phyloP scores from a whole-genome alignment of 192 early-diverging fungal genomes.

The Chytriomyces confervae region DNA sequence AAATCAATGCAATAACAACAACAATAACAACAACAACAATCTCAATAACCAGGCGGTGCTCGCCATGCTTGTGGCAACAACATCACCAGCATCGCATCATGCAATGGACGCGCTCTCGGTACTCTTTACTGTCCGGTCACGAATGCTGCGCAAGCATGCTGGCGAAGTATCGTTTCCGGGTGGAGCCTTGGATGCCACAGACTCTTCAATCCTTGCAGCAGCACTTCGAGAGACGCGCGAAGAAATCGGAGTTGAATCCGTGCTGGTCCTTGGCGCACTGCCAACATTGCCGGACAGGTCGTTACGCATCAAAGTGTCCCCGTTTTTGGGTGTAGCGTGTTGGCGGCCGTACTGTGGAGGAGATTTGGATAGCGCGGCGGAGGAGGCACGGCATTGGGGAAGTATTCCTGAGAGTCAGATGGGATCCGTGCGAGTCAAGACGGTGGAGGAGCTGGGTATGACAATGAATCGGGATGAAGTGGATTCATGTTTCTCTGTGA shows the following conservation, averaged over 20 bases:
- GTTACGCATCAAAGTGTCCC: conserved; percentile 32
- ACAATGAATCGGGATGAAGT: conserved; percentile 74
- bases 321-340: conserved; percentile 30
- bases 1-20: not conserved
- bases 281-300: conserved; percentile 47
- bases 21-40: not conserved
- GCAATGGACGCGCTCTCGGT: conserved; percentile 67
- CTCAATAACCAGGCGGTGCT: not conserved
- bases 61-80: not conserved
- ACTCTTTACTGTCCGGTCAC: conserved; percentile 46
- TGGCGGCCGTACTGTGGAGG: not conserved
- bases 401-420: not conserved
- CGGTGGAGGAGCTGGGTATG: conserved; percentile 37
- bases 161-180: not conserved
- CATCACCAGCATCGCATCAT: not conserved
- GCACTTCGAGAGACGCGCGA: not conserved
- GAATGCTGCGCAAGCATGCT: not conserved
- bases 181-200: not conserved
- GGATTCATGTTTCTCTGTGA: conserved; percentile 67
- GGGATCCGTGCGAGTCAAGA: conserved; percentile 3
- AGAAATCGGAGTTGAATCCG: not conserved
- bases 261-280: conserved; percentile 35
- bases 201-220: not conserved
- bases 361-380: not conserved
- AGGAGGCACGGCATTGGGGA: not conserved